Evolutionary conservation across 2,329 filamentous ascomycete genomes (phyloP).

Genomic region (Talaromyces piceae): DNA sequence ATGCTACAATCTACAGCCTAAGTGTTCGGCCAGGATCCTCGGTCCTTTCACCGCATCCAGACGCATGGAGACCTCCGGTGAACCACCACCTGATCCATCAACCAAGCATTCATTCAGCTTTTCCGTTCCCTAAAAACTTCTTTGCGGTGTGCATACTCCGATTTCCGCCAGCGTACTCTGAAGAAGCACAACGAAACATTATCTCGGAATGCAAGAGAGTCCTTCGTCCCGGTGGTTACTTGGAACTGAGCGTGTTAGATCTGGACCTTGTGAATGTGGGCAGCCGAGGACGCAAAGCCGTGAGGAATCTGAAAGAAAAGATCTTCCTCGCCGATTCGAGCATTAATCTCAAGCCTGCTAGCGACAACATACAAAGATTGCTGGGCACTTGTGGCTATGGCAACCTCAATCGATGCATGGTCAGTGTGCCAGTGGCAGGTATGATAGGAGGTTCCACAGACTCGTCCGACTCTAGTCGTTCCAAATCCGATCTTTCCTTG

Average conservation of each 20-base stretch:
- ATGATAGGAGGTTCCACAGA: constrained; percentile 35
- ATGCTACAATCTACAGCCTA: constrained; percentile 39
- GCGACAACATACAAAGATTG: constrained; percentile 41
- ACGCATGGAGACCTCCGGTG: constrained; percentile 35
- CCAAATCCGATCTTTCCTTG: constrained; percentile 17
- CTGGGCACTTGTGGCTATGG: constrained; percentile 41
- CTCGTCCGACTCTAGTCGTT: constrained; percentile 34
- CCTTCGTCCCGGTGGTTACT: constrained; percentile 41
- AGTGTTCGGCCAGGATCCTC: constrained; percentile 27
- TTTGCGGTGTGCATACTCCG: constrained; percentile 41
- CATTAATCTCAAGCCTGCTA: constrained; percentile 41
- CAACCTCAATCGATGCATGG: constrained; percentile 43
- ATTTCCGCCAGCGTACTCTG: constrained; percentile 40
- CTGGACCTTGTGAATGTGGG: constrained; percentile 47
- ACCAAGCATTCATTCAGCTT: constrained; percentile 30
- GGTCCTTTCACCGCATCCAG: constrained; percentile 28
- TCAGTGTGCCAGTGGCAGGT: constrained; percentile 42
- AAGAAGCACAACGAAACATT: constrained; percentile 35
- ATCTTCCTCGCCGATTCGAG: constrained; percentile 35
- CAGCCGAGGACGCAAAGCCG: constrained; percentile 37
- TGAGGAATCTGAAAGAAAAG: constrained; percentile 39
- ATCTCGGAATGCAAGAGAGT: constrained; percentile 44
- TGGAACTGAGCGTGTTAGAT: constrained; percentile 43
- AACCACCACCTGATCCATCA: constrained; percentile 40
- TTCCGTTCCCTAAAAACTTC: constrained; percentile 42